Base-by-base conservation (phyloP, 129 eudicot genomes). In the Chrysanthemum makinoi region DNA sequence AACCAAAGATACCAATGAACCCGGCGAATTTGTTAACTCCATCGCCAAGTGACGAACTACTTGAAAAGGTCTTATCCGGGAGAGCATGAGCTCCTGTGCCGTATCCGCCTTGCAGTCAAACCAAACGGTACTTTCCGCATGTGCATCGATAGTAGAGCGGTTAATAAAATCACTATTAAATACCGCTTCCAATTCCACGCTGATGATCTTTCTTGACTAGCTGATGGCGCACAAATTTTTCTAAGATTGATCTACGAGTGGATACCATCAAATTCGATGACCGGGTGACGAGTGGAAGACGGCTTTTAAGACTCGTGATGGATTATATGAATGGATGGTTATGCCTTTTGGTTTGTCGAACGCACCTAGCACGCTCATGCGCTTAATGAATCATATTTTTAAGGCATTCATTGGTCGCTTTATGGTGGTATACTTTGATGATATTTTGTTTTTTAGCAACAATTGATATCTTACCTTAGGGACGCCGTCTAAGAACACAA, bases 281-380 rank as follows among this genome's bases (percentile, higher is more conserved):
- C 39, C 39, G 4, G 14, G 39, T 1, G 39, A 59, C 39, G 65
- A 59, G 15, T 59, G 65, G 65, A 59, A 59, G 13, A 59, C 65
- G 1, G 43, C 65, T 8, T 59, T 20, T 8, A 59, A 49, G 15
- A 49, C 53, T 49, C 53, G 15, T 49, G 65, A 59, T 22, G 65
- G 39, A 0, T 13, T 49, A 49, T 49, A 59, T 59, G 65, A 59
- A 14, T 59, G 65, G 43, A 22, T 59, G 39, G 43, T 59, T 24
- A 59, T 59, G 65, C 65, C 65, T 2, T 59, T 59, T 22, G 65
- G 65, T 2, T 10, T 59, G 5, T 59, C 65, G 0, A 11, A 59
- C 43, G 53, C 65, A 20, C 43, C 65, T 14, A 59, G 43, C 65
- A 59, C 65, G 35, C 18, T 56, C 11, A 56, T 56, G 30, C 62